Evolutionary conservation across 1,139 yeast species (phyloP).

Genomic region (Yamadazyma spencermartinsiae): DNA sequence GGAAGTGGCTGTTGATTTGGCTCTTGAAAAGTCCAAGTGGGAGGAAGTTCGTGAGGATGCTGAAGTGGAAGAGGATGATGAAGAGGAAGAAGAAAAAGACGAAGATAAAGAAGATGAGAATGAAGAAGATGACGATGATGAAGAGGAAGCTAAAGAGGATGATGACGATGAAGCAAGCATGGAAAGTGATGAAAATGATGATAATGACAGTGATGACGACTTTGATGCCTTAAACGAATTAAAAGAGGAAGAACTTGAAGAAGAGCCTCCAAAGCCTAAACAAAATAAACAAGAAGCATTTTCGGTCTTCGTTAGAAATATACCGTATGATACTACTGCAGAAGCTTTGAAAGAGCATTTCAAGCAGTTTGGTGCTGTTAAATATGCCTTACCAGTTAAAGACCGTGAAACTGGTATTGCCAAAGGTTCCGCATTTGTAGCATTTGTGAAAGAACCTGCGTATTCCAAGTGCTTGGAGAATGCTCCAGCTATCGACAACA

Average conservation of each 20-base stretch:
- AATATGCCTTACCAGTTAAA: constrained; percentile 89
- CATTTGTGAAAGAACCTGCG: constrained; percentile 64
- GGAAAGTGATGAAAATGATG: constrained; percentile 36
- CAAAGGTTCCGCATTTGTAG: constrained; percentile 94
- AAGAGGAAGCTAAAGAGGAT: constrained; percentile 26
- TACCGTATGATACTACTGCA: constrained; percentile 91
- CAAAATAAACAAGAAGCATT: constrained; percentile 66
- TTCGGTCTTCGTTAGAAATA: constrained; percentile 82
- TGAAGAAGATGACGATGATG: constrained; percentile 23
- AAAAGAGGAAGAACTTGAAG: constrained; percentile 23
- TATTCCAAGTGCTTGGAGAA: constrained; percentile 67
- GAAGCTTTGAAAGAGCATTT: constrained; percentile 80
- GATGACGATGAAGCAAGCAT: constrained; percentile 40
- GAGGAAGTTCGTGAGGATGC: constrained; percentile 42
- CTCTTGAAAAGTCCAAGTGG: constrained; percentile 88
- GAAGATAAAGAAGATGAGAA: constrained; percentile 26
- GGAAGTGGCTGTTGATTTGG: constrained; percentile 92
- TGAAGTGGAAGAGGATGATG: constrained; percentile 39
- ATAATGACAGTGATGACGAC: constrained; percentile 32
- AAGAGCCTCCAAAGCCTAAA: constrained; percentile 34
- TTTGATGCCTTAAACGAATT: constrained; percentile 36
- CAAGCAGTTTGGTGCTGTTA: constrained; percentile 78
- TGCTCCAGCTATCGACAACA: constrained; percentile 77
- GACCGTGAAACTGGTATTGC: constrained; percentile 86
- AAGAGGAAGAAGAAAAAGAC: constrained; percentile 26